Evolutionary conservation across 352 stramenopile species (phyloP).

Genomic region (Pythium sp.): DNA sequence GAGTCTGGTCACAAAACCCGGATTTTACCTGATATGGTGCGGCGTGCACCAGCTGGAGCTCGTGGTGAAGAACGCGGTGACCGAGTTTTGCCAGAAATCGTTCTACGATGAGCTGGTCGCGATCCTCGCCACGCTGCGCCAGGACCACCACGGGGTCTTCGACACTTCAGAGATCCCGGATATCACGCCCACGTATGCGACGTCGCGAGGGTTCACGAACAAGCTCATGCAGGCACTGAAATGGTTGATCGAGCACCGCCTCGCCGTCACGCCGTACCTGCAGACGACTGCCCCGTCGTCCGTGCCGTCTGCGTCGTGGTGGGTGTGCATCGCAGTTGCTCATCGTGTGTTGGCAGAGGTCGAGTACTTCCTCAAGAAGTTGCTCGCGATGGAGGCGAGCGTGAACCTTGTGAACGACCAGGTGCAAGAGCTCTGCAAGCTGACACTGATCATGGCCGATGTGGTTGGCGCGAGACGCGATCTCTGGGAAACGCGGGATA

Average conservation of each 20-base stretch:
- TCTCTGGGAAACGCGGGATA: slow-evolving; percentile 33
- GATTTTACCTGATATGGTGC: slow-evolving; percentile 64
- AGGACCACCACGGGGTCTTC: slow-evolving; percentile 24
- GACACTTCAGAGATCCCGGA: slow-evolving; percentile 37
- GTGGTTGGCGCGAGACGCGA: slow-evolving; percentile 43
- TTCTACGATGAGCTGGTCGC: slow-evolving; percentile 56
- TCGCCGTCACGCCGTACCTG: slow-evolving; percentile 27
- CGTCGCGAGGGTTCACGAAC: slow-evolving; percentile 37
- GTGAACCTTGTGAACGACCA: slow-evolving; percentile 36
- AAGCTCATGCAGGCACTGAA: slow-evolving; percentile 44
- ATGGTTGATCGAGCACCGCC: slow-evolving; percentile 48
- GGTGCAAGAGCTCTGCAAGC: slow-evolving; percentile 50
- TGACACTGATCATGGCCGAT: slow-evolving; percentile 53
- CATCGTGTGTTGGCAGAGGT: slow-evolving; percentile 56
- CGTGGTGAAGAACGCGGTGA: slow-evolving; percentile 55
- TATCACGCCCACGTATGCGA: slow-evolving; percentile 25
- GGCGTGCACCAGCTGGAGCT: slow-evolving; percentile 55
- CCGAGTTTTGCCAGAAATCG: slow-evolving; percentile 36
- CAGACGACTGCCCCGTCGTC: slow-evolving; percentile 19
- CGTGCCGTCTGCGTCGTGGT: slow-evolving; percentile 54
- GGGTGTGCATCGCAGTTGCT: slow-evolving; percentile 45
- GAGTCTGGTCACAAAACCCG: slow-evolving; percentile 37
- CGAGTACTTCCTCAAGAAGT: slow-evolving; percentile 55
- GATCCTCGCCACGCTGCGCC: slow-evolving; percentile 34
- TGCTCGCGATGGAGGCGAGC: slow-evolving; percentile 39